phyloP scores from a whole-genome alignment of 2,329 filamentous ascomycete genomes.

The Apiospora aurea region DNA sequence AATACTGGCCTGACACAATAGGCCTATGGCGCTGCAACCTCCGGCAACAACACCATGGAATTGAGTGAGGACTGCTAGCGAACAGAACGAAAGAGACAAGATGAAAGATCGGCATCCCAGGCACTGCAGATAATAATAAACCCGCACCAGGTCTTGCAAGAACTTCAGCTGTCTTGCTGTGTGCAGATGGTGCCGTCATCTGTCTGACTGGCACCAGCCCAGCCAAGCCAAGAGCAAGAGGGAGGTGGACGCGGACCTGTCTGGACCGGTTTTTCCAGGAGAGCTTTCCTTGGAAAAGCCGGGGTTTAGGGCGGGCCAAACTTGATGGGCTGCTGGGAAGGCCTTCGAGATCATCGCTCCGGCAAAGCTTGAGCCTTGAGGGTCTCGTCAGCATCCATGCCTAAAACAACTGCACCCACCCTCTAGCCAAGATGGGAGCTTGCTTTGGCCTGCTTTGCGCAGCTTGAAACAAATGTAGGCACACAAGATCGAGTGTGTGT shows the following conservation, averaged over 20 bases:
- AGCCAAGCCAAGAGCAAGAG: not conserved
- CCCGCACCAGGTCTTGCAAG: not conserved
- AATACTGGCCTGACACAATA: not conserved
- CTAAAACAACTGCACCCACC: constrained; percentile 12
- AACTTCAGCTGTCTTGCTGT: not conserved
- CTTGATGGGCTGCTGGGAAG: not conserved
- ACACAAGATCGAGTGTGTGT: not conserved
- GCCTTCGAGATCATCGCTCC: not conserved
- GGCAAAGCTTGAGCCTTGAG: constrained; percentile 4
- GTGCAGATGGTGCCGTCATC: not conserved
- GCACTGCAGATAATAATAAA: not conserved
- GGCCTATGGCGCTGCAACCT: not conserved
- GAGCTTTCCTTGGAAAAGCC: constrained; percentile 17
- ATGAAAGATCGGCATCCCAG: not conserved
- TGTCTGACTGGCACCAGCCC: not conserved
- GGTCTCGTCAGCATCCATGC: constrained; percentile 17
- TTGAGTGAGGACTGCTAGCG: not conserved
- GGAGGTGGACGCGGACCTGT: not conserved
- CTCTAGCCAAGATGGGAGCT: constrained; percentile 8
- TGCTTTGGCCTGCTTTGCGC: not conserved
- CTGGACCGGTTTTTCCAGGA: not conserved
- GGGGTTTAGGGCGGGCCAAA: not conserved
- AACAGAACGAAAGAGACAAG: not conserved
- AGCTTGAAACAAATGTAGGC: constrained; percentile 4
- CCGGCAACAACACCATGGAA: not conserved